Percentiles rank a stretch among this genome's conserved stretches.
Conservation (phyloP, 2,329 filamentous ascomycete genomes). For the Dothideomycetidae sp. region DNA sequence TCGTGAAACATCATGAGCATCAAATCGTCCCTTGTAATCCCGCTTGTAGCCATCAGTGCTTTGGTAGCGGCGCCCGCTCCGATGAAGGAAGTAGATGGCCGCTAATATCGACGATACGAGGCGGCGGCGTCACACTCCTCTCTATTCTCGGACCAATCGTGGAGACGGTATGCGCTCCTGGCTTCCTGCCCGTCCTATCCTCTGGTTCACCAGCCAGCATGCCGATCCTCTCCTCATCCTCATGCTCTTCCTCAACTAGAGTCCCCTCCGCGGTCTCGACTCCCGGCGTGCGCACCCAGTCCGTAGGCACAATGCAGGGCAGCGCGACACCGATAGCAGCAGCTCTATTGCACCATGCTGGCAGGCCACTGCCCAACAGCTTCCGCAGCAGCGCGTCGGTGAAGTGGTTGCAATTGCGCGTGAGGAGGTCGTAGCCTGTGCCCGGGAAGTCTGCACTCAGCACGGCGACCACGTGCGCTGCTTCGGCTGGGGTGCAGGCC, state of each 20-base stretch:
- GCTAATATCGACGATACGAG: conserved; percentile 25
- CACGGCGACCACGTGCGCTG: conserved; percentile 52
- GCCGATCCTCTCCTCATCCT: conserved; percentile 26
- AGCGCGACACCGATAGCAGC: conserved; percentile 70
- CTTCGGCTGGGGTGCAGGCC: conserved; percentile 51
- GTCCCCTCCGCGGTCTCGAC: conserved; percentile 59
- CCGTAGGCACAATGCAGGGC: conserved; percentile 66
- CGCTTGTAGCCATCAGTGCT: conserved; percentile 5
- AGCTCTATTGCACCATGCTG: conserved; percentile 66
- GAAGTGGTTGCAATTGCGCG: conserved; percentile 81
- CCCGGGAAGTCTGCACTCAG: conserved; percentile 46
- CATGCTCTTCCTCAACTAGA: conserved; percentile 42
- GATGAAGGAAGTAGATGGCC: conserved; percentile 30
- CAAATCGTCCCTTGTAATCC: not conserved
- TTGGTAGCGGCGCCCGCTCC: conserved; percentile 31
- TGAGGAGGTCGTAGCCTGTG: conserved; percentile 65
- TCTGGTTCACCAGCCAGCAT: conserved; percentile 12
- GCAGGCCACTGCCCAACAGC: conserved; percentile 56
- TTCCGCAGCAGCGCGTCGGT: conserved; percentile 61
- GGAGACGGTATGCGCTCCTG: conserved; percentile 14
- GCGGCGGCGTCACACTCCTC: conserved; percentile 17
- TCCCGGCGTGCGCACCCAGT: conserved; percentile 70
- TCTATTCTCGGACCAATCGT: conserved; percentile 15
- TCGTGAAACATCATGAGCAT: not conserved
- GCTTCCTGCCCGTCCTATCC: conserved; percentile 12